Percentiles rank a stretch among this genome's conserved stretches.
phyloP scores from a whole-genome alignment of 495 filamentous ascomycete species.

The Lophiostoma macrostomum region DNA sequence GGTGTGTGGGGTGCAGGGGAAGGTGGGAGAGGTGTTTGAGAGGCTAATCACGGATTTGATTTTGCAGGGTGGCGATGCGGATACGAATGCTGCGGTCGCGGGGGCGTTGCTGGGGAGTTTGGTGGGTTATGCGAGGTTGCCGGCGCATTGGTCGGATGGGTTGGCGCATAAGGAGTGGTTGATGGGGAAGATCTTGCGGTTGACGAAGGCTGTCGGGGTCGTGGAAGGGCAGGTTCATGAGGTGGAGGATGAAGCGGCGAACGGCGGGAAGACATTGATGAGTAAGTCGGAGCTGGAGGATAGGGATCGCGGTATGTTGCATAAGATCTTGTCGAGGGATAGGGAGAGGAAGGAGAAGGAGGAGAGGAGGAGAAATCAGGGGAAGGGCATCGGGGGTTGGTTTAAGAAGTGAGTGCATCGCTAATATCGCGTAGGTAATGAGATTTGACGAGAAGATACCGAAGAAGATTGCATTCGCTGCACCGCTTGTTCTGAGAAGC shows the following conservation, averaged over 20 bases:
- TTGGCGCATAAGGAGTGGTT: constrained; percentile 45
- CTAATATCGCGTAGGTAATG: too few relatives aligned
- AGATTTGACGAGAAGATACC: too few relatives aligned
- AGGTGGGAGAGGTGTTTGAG: constrained; percentile 43
- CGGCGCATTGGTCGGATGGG: constrained; percentile 46
- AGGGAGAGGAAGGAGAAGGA: constrained; percentile 22
- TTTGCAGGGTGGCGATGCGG: constrained; percentile 50
- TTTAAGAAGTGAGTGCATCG: constrained; percentile 25
- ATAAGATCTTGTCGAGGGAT: constrained; percentile 1
- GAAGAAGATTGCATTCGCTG: too few relatives aligned
- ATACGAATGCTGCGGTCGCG: constrained; percentile 51
- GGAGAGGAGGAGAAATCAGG: constrained; percentile 10
- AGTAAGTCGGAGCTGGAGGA: constrained; percentile 13
- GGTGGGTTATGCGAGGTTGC: constrained; percentile 43
- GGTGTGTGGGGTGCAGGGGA: constrained; percentile 2
- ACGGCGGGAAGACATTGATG: constrained; percentile 21
- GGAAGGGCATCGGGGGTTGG: constrained; percentile 17
- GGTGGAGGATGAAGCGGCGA: constrained; percentile 18
- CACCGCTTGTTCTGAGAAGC: too few relatives aligned
- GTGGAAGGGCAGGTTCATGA: constrained; percentile 11
- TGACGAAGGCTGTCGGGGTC: constrained; percentile 12
- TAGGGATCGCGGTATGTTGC: constrained; percentile 16
- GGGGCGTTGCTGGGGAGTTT: constrained; percentile 47
- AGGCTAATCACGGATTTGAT: constrained; percentile 45
- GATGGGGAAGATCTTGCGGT: constrained; percentile 37